These are phyloP conservation scores for Cicer yamashitae DNA, from an alignment of 306 rosid genomes.

Conservation along the genomic window DNA sequence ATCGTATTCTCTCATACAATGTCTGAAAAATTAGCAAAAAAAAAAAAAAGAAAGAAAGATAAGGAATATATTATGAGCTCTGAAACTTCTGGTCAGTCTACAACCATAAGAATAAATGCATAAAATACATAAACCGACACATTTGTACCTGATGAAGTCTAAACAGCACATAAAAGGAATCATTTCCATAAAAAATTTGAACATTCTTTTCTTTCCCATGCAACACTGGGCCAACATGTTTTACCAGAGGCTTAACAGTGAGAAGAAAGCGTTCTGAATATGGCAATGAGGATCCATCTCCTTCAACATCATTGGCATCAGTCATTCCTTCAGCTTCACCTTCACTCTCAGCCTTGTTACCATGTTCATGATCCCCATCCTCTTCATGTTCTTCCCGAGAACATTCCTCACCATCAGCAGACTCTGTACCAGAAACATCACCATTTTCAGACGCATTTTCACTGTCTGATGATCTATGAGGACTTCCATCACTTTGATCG, in stretches of 20 bases:
- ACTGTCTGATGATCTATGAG: constrained; percentile 89
- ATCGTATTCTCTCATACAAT: constrained; percentile 87
- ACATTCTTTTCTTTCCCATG: constrained; percentile 65
- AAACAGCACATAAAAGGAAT: constrained; percentile 89
- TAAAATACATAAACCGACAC: constrained; percentile 31
- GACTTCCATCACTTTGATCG: constrained; percentile 91
- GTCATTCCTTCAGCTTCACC: constrained; percentile 98
- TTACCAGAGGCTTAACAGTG: constrained; percentile 91
- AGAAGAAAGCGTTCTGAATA: constrained; percentile 79
- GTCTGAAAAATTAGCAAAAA: constrained; percentile 58
- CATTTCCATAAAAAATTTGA: constrained; percentile 87
- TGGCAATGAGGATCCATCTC: constrained; percentile 77
- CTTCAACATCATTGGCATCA: constrained; percentile 92
- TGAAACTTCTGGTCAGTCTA: constrained; percentile 21
- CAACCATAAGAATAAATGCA: constrained; percentile 10
- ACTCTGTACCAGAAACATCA: constrained; percentile 86
- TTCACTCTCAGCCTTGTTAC: constrained; percentile 94
- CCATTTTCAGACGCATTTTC: constrained; percentile 93
- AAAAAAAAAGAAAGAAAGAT: constrained; percentile 29
- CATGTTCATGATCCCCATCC: constrained; percentile 75
- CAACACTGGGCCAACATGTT: constrained; percentile 64
- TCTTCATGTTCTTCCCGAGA: constrained; percentile 87
- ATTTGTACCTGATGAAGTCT: constrained; percentile 92
- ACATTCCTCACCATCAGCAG: constrained; percentile 93
- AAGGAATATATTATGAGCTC: constrained; percentile 17